Conservation (phyloP, 352 stramenopile genomes). For the Phytophthora litchii region DNA sequence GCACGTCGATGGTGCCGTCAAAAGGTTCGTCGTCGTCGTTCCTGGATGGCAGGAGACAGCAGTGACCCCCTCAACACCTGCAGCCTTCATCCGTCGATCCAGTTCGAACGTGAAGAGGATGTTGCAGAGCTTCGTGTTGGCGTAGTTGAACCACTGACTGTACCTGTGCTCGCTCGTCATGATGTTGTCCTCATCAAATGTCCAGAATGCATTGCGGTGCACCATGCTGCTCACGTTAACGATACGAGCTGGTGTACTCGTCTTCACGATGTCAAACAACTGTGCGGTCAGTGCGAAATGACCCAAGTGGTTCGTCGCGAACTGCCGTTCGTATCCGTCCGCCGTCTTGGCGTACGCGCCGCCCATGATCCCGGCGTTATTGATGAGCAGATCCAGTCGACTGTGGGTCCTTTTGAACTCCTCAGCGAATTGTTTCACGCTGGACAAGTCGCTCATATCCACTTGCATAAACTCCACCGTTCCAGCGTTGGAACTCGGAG, state of each 20-base stretch:
- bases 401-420: conserved; percentile 37
- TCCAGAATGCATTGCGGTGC: conserved; percentile 37
- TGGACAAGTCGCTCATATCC: conserved; percentile 49
- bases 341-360: conserved; percentile 37
- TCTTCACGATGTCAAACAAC: conserved; percentile 47
- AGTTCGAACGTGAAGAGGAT: conserved; percentile 62
- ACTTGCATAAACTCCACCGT: conserved; percentile 60
- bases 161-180: conserved; percentile 32
- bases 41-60: conserved; percentile 48
- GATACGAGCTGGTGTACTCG: conserved; percentile 35
- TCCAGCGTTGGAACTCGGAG: conserved; percentile 6
- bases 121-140: conserved; percentile 62
- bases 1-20: conserved; percentile 20
- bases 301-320: conserved; percentile 70
- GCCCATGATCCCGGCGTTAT: conserved; percentile 69
- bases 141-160: conserved; percentile 49
- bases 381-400: conserved; percentile 62
- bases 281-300: conserved; percentile 58
- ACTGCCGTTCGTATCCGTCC: conserved; percentile 63
- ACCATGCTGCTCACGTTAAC: conserved; percentile 52
- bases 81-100: conserved; percentile 35
- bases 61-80: conserved; percentile 28
- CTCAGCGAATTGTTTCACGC: conserved; percentile 47
- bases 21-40: conserved; percentile 42
- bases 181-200: conserved; percentile 29